Conservation (phyloP, 2,329 filamentous ascomycete species). For the Neofusicoccum ribis region DNA sequence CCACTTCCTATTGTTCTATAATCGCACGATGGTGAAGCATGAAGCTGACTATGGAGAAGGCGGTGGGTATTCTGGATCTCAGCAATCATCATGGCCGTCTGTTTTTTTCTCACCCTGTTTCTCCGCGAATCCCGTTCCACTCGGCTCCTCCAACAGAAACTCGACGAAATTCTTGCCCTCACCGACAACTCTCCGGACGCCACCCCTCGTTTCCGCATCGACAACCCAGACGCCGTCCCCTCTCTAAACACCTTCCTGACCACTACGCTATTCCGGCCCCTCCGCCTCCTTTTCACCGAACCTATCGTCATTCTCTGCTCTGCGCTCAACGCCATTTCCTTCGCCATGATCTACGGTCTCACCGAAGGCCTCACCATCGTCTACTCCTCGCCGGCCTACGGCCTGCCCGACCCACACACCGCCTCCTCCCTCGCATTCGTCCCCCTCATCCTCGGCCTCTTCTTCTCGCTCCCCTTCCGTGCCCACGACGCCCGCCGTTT, state of each 20-base stretch:
- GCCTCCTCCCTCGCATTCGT: conserved; percentile 13
- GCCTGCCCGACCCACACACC: not conserved
- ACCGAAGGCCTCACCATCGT: conserved; percentile 21
- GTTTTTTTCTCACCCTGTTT: not conserved
- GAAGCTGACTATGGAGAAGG: not conserved
- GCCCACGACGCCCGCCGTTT: not conserved
- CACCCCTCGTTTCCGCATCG: not conserved
- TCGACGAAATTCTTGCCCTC: not conserved
- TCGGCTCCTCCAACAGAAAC: conserved; percentile 11
- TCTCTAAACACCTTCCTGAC: conserved; percentile 11
- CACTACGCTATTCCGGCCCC: conserved; percentile 3
- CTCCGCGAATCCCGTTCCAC: conserved; percentile 10
- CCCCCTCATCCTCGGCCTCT: conserved; percentile 8
- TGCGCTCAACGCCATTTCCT: conserved; percentile 8
- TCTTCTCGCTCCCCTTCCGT: conserved; percentile 9
- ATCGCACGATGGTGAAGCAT: not conserved
- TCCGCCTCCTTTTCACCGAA: conserved; percentile 19
- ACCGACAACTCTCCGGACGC: not conserved
- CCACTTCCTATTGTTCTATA: not conserved
- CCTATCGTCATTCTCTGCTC: conserved; percentile 20
- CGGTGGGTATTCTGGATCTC: conserved; percentile 18
- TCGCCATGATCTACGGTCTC: conserved; percentile 10
- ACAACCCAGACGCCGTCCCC: conserved; percentile 15
- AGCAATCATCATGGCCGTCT: conserved; percentile 2
- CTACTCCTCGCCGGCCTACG: not conserved